Conservation (phyloP, 768 basidiomycete genomes). For the Hygrophoropsis aurantiaca region DNA sequence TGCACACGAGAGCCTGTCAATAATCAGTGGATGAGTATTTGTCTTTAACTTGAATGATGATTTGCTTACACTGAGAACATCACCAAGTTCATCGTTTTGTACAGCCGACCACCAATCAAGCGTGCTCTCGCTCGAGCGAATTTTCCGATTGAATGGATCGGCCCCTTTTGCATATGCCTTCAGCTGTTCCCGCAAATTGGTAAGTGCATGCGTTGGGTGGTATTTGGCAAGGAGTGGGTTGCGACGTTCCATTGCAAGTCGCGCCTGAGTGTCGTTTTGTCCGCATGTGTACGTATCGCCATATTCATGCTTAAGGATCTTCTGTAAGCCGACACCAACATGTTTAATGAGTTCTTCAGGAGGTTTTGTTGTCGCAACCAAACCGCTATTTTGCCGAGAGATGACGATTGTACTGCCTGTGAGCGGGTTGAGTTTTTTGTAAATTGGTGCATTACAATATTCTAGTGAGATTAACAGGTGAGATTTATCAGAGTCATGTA, state of each 20-base stretch:
- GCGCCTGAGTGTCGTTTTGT: neutral
- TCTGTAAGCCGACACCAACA: conserved; percentile 4
- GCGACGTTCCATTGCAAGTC: neutral
- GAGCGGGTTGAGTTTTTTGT: neutral
- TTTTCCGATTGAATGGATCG: conserved; percentile 5
- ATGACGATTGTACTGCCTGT: neutral
- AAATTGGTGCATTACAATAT: conserved; percentile 1
- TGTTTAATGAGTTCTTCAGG: neutral
- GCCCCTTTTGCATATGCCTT: neutral
- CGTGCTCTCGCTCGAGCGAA: neutral
- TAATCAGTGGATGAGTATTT: too few relatives aligned
- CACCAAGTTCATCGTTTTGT: neutral
- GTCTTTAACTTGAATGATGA: too few relatives aligned
- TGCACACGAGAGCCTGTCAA: conserved; percentile 1
- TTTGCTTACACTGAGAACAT: neutral
- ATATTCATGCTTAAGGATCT: neutral
- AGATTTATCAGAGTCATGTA: neutral
- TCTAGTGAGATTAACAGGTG: neutral
- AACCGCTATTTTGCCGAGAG: neutral
- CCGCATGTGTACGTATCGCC: conserved; percentile 1
- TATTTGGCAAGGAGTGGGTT: conserved; percentile 1
- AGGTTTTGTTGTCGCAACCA: neutral
- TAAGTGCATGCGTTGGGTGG: neutral
- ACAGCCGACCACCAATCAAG: conserved; percentile 5
- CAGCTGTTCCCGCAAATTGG: neutral